Evolutionary conservation across 2,329 filamentous ascomycete genomes (phyloP).

Genomic region (Penicillium digitatum): DNA sequence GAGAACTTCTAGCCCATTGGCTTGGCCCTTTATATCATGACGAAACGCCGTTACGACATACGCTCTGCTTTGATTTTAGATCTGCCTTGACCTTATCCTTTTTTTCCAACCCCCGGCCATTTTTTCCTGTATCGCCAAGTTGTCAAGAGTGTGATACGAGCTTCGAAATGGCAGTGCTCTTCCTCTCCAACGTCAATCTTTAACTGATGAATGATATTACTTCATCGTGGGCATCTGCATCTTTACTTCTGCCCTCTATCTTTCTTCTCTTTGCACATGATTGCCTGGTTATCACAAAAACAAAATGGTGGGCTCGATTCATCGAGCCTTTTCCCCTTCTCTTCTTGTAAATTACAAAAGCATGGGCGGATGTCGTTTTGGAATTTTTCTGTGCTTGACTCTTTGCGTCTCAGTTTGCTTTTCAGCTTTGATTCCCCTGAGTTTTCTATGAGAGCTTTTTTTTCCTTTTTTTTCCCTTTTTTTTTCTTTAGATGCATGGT

Average conservation of each 20-base stretch:
- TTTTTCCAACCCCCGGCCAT: not conserved
- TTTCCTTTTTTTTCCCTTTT: not conserved
- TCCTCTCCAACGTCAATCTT: not conserved
- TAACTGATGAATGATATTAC: not conserved
- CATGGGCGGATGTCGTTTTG: constrained; percentile 29
- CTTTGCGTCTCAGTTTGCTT: constrained; percentile 16
- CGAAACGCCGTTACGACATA: constrained; percentile 26
- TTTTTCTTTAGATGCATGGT: constrained; percentile 16
- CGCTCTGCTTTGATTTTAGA: constrained; percentile 19
- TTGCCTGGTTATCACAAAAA: constrained; percentile 15
- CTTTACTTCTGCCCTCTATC: not conserved
- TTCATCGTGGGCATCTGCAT: not conserved
- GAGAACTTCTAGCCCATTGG: constrained; percentile 5
- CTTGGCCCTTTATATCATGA: constrained; percentile 15
- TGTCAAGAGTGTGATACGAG: not conserved
- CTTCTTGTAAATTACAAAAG: constrained; percentile 38
- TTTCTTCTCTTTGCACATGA: constrained; percentile 14
- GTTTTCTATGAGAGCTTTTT: constrained; percentile 11
- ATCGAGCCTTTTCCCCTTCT: constrained; percentile 10
- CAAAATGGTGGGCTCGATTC: constrained; percentile 6
- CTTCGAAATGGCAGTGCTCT: not conserved
- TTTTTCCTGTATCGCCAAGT: not conserved
- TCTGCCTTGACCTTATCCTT: constrained; percentile 5
- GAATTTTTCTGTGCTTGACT: constrained; percentile 12
- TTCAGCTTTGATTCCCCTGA: constrained; percentile 20